Conservation (phyloP, 306 rosid species). For the Citrullus amarus region DNA sequence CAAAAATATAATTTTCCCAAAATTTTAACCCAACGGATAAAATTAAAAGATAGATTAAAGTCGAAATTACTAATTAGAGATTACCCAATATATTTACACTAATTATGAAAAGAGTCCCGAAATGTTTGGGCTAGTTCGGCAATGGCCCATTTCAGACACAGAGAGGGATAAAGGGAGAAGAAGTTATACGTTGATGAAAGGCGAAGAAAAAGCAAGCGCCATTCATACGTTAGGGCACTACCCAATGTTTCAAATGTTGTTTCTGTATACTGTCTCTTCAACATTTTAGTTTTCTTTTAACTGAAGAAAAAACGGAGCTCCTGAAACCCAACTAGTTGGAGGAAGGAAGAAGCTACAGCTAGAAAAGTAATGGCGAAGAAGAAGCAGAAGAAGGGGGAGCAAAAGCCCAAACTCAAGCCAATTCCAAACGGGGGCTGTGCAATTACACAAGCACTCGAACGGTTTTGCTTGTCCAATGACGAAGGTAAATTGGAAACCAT, state of each 20-base stretch:
- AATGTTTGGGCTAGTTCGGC: not conserved
- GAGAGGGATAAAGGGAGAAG: not conserved
- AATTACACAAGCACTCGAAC: slow-evolving; percentile 14
- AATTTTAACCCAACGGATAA: no score
- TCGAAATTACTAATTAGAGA: no score
- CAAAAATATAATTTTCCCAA: no score
- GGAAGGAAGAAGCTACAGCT: not conserved
- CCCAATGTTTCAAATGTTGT: not conserved
- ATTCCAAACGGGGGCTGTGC: slow-evolving; percentile 21
- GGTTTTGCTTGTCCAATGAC: slow-evolving; percentile 30
- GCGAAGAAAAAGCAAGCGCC: not conserved
- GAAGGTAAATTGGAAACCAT: slow-evolving; percentile 26
- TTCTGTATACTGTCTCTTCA: not conserved
- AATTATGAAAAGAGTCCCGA: no score
- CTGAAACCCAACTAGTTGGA: not conserved
- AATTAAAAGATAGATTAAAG: no score
- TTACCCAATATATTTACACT: no score
- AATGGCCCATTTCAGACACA: not conserved
- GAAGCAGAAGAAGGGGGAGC: slow-evolving; percentile 7
- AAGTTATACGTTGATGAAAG: not conserved
- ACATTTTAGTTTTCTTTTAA: not conserved
- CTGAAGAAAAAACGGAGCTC: not conserved
- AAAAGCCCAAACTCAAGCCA: slow-evolving; percentile 8
- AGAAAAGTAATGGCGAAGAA: slow-evolving; percentile 14
- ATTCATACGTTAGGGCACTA: not conserved